These are phyloP conservation scores for Cadophora malorum DNA, from an alignment of 2,329 filamentous ascomycete genomes.

Conservation along the genomic window DNA sequence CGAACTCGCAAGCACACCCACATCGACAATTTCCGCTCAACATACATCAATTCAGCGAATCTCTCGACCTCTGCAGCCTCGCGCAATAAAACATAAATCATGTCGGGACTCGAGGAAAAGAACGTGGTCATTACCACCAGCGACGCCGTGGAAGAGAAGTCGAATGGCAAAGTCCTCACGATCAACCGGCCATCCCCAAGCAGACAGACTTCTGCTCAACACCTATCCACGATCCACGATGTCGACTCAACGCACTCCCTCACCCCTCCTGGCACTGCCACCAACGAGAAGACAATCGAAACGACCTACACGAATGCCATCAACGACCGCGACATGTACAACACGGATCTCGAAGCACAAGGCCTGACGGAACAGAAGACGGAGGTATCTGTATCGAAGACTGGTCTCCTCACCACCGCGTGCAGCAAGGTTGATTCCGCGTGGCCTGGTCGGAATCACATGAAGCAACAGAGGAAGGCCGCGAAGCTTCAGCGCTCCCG, in stretches of 20 bases:
- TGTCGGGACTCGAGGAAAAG: conserved; percentile 23
- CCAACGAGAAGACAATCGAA: conserved; percentile 21
- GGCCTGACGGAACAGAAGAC: conserved; percentile 28
- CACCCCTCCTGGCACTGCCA: conserved; percentile 28
- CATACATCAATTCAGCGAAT: conserved; percentile 5
- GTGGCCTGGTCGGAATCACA: conserved; percentile 31
- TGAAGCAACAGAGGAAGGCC: conserved; percentile 30
- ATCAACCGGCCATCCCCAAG: conserved; percentile 27
- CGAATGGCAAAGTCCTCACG: conserved; percentile 28
- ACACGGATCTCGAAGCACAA: conserved; percentile 33
- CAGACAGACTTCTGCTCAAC: conserved; percentile 21
- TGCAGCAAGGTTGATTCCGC: conserved; percentile 28
- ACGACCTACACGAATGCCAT: neutral
- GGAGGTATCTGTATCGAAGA: conserved; percentile 22
- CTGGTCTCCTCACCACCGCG: conserved; percentile 27
- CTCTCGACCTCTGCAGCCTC: conserved; percentile 2
- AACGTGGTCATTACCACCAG: conserved; percentile 7
- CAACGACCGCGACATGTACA: conserved; percentile 14
- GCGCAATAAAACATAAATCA: conserved; percentile 17
- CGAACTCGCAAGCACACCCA: conserved; percentile 20
- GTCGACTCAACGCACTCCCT: conserved; percentile 32
- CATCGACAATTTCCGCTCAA: conserved; percentile 6
- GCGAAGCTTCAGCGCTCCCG: conserved; percentile 29
- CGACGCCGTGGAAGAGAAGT: conserved; percentile 17
- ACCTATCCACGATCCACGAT: conserved; percentile 32